A percentile compares a stretch with the other conserved stretches of the same genome.
phyloP scores from a whole-genome alignment of 208 protist genomes.

The Trypanosoma lewisi region DNA sequence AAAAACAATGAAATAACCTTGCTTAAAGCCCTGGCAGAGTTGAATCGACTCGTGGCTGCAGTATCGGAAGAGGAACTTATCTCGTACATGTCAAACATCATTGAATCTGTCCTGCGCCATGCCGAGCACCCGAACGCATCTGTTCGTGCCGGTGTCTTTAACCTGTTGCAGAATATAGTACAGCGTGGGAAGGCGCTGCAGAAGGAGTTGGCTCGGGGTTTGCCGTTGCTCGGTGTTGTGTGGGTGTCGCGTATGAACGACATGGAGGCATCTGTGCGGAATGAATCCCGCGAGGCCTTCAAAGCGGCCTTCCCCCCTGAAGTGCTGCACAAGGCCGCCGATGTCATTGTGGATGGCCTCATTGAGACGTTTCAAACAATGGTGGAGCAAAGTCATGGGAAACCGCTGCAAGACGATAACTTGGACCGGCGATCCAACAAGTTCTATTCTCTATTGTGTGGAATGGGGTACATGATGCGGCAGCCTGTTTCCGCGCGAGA shows the following conservation, averaged over 20 bases:
- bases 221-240: constrained; percentile 50
- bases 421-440: constrained; percentile 66
- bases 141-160: constrained; percentile 58
- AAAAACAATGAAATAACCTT: constrained; percentile 87
- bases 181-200: constrained; percentile 48
- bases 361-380: constrained; percentile 43
- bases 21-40: constrained; percentile 72
- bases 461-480: constrained; percentile 81
- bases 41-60: constrained; percentile 34
- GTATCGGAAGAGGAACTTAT: constrained; percentile 37
- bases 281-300: constrained; percentile 54
- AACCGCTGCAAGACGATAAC: constrained; percentile 65
- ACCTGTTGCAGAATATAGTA: constrained; percentile 50
- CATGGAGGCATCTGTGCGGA: constrained; percentile 60
- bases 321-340: constrained; percentile 63
- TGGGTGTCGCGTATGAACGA: constrained; percentile 87
- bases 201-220: constrained; percentile 28
- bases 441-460: constrained; percentile 56
- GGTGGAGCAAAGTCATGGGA: constrained; percentile 26
- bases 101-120: constrained; percentile 61
- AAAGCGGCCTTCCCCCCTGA: constrained; percentile 56
- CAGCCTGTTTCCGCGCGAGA: constrained; percentile 60
- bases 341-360: constrained; percentile 42
- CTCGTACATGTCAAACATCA: constrained; percentile 47
- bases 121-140: constrained; percentile 57